Percentiles rank a stretch among this genome's conserved stretches.
These are phyloP conservation scores for Acorus calamus DNA, from an alignment of 106 monocot genomes.

Conservation along the genomic window DNA sequence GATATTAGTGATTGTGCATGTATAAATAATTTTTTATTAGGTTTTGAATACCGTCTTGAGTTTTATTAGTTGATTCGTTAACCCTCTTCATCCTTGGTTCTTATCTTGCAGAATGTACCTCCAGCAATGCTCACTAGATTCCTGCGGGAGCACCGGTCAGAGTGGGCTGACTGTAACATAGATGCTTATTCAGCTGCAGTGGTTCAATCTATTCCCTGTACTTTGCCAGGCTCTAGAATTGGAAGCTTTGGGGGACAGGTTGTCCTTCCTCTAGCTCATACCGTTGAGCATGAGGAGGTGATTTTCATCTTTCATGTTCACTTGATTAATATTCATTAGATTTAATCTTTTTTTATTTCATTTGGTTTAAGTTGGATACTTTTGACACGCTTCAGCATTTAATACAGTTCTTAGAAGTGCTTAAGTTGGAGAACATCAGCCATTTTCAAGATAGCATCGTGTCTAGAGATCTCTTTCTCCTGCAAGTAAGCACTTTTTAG, in stretches of 20 bases:
- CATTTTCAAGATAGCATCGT: slow-evolving; percentile 27
- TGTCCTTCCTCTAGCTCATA: slow-evolving; percentile 60
- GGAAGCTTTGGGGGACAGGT: slow-evolving; percentile 41
- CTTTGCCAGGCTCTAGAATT: slow-evolving; percentile 25
- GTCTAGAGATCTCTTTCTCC: slow-evolving; percentile 41
- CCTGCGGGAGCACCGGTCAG: slow-evolving; percentile 60
- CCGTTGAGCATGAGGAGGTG: slow-evolving; percentile 62
- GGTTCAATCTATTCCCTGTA: slow-evolving; percentile 26
- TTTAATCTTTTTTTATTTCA: not conserved
- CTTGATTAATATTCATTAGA: not conserved
- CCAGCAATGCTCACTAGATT: slow-evolving; percentile 50
- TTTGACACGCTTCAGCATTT: not conserved
- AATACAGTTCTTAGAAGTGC: slow-evolving; percentile 49
- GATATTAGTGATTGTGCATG: no score
- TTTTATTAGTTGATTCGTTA: not conserved
- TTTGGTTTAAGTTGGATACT: not conserved
- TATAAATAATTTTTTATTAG: no score
- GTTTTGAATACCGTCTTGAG: no score
- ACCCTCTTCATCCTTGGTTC: not conserved
- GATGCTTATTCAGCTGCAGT: slow-evolving; percentile 51
- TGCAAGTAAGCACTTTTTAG: slow-evolving; percentile 33
- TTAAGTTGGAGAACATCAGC: slow-evolving; percentile 47
- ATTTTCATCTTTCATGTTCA: not conserved
- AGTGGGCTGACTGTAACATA: slow-evolving; percentile 63
- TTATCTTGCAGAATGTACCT: slow-evolving; percentile 35